Evolutionary conservation across 176 grass and related monocot genomes (phyloP), one percentile per base, ranked within the genome.

Genomic region (sorghum (Sorghum bicolor)): DNA sequence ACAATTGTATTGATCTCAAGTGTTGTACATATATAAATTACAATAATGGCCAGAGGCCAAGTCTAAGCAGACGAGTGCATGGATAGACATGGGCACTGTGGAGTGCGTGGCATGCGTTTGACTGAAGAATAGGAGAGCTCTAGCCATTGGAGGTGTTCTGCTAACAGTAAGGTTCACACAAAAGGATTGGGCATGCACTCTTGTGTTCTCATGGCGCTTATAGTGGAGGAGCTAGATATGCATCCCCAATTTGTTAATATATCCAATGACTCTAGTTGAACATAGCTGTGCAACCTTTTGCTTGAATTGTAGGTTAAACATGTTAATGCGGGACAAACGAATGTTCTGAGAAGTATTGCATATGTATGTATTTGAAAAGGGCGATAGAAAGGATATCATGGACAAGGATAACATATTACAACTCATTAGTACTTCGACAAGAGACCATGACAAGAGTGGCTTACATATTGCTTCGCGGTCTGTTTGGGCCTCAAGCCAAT

Each of bases 391-490:
- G 5, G 65, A 31, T 28, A 70, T 24, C 28, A 76, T 9, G 22
- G 68, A 39, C 38, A 3, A 64, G 1, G 52, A 29, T 77, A 52
- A 28, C 29, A 74, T 48, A 48, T 39, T 24, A 30, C 24, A 62
- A 32, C 26, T 25, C 4, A 16, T 14, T 75, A 57, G 47, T 69
- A 71, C 64, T 76, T 52, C 61, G 3, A 69, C 3, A 32, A 72
- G 44, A 64, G 3, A 68, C 43, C 32, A 22, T 63, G 39, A 70
- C 7, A 64, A 17, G 67, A 68, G 11, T 2, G 41, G 64, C 83
- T 60, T 92, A 94, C 93, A 76, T 81, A 99, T 82, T 30, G 96
- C 96, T 93, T 99, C 93, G 19, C 91, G 93, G 62, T 99, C 96
- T 3, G 96, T 99, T 81, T 99, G 96, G 72, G 93, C 93, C 65